Percentiles rank a stretch among this genome's conserved stretches.
Evolutionary conservation across 1,284 basidiomycete genomes (phyloP).

Genomic region (Sanguinoderma infundibulare): DNA sequence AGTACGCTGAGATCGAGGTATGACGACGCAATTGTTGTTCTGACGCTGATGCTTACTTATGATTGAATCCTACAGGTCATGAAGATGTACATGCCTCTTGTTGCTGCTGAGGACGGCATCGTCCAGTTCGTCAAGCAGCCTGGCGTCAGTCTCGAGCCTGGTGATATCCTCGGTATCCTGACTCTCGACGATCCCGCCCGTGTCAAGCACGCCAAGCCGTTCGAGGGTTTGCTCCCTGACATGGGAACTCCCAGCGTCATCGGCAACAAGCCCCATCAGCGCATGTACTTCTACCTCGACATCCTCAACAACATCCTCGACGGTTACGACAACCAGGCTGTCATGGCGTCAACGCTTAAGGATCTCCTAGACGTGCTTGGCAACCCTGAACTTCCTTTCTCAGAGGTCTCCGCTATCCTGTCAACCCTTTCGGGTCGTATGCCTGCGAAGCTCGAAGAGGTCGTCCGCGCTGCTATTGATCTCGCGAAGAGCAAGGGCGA

Average conservation of each 20-base stretch:
- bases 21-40: slow-evolving; percentile 19
- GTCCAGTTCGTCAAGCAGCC: slow-evolving; percentile 99
- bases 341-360: slow-evolving; percentile 85
- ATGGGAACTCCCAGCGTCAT: slow-evolving; percentile 88
- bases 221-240: slow-evolving; percentile 89
- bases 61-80: slow-evolving; percentile 68
- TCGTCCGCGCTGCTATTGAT: slow-evolving; percentile 82
- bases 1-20: slow-evolving; percentile 98
- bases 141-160: slow-evolving; percentile 95
- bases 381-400: slow-evolving; percentile 89
- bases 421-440: slow-evolving; percentile 93
- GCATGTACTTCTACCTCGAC: slow-evolving; percentile 76
- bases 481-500: slow-evolving; percentile 71
- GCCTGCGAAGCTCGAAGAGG: slow-evolving; percentile 90
- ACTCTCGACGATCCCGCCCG: slow-evolving; percentile 96
- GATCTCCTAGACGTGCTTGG: slow-evolving; percentile 81
- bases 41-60: not conserved
- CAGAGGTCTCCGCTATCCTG: slow-evolving; percentile 84
- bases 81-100: slow-evolving; percentile 99
- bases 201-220: slow-evolving; percentile 98
- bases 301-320: slow-evolving; percentile 92
- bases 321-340: slow-evolving; percentile 92
- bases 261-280: slow-evolving; percentile 93
- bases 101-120: slow-evolving; percentile 94
- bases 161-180: slow-evolving; percentile 97